Evolutionary conservation across 225 moss, liverwort and hornwort species (phyloP), one percentile per base, ranked within the genome.

Genomic region (Lunularia cruciata): DNA sequence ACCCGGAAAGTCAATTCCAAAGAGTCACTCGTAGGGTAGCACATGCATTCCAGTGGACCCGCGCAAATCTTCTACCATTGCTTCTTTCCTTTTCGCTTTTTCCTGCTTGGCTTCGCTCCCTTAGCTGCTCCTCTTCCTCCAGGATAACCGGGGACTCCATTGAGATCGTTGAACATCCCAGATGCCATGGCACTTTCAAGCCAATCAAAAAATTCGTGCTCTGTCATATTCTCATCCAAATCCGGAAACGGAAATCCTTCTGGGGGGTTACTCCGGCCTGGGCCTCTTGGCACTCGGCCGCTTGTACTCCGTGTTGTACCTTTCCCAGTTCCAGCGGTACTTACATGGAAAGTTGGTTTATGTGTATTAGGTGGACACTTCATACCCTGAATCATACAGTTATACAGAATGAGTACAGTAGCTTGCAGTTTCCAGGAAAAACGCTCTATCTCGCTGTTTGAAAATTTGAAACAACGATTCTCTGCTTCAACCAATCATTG

Each of bases 281-380:
- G 85, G 20, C 60, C 56, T 60, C 79, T 89, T 6, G 74, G n/a
- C 61, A 70, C 54, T 64, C 86, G 70, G 63, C 70, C 86, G 62
- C 64, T 89, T 33, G 85, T 40, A 61, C 83, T 84, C 40, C 87
- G 81, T 33, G 89, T 67, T 15, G 81, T 62, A 71, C 72, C 72
- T 78, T 88, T 95, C 42, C 95, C 95, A 47, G 76, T 81, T 76
- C 90, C 95, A 52, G 87, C 83, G 33, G 95, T 95, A 58, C 86
- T 95, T 61, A 95, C 92, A 77, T 95, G 92, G 66, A 95, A 95
- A 2, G 95, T 86, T 18, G 95, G 87, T 35, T 87, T 95, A 25
- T 95, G 95, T 35, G 90, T 92, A 60, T 95, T 95, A 71, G 92
- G 92, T 64, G 90, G 87, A 75, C 88, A 95, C 78, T 92, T 95